phyloP scores from a whole-genome alignment of 257 asterid species.

The Solanum microdontum region DNA sequence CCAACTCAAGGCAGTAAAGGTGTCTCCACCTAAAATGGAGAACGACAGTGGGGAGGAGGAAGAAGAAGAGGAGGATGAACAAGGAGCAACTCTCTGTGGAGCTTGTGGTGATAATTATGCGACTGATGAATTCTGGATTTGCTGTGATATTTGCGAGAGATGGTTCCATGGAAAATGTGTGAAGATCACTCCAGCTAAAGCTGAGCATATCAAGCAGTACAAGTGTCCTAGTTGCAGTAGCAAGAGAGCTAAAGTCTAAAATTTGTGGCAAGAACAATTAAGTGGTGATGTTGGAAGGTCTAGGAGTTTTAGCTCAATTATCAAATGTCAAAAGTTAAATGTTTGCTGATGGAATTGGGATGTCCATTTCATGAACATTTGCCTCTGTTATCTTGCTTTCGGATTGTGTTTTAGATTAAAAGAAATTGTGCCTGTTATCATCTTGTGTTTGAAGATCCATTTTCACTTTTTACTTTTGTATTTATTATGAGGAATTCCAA shows the following conservation, averaged over 20 bases:
- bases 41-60: slow-evolving; percentile 38
- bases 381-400: not conserved
- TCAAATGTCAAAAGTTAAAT: slow-evolving; percentile 8
- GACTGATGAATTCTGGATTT: slow-evolving; percentile 28
- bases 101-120: slow-evolving; percentile 48
- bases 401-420: slow-evolving; percentile 1
- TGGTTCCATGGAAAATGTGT: slow-evolving; percentile 5
- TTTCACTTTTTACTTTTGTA: not conserved
- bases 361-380: slow-evolving; percentile 12
- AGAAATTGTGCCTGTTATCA: not conserved
- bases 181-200: slow-evolving; percentile 2
- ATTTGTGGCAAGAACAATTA: not conserved
- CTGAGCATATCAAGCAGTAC: slow-evolving; percentile 2
- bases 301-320: slow-evolving; percentile 8
- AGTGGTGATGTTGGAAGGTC: slow-evolving; percentile 4
- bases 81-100: slow-evolving; percentile 45
- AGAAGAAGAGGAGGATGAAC: slow-evolving; percentile 39
- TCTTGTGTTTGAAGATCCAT: not conserved
- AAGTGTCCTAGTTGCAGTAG: slow-evolving; percentile 3
- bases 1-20: slow-evolving; percentile 21
- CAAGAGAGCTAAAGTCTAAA: not conserved
- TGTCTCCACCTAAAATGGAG: slow-evolving; percentile 28
- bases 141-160: slow-evolving; percentile 1
- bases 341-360: slow-evolving; percentile 18
- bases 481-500: not conserved